Evolutionary conservation across 164 flowering plant genomes (phyloP).

Genomic region (Liquidambar formosana): DNA sequence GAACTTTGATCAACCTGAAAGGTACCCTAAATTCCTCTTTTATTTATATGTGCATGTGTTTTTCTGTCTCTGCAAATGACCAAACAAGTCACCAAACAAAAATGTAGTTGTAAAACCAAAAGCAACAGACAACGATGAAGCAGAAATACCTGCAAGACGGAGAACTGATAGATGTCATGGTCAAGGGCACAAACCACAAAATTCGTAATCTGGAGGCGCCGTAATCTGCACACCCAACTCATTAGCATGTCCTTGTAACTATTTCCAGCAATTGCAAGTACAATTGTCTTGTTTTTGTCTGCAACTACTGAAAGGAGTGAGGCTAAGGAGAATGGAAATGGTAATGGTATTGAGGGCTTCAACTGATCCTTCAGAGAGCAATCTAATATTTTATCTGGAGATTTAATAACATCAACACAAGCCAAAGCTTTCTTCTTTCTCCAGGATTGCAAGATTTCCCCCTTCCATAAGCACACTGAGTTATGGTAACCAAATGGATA

Average conservation of each 20-base stretch:
- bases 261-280: constrained; percentile 82
- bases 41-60: no score
- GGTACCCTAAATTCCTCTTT: no score
- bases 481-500: constrained; percentile 26
- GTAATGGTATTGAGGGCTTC: constrained; percentile 23
- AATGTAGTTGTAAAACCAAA: neutral
- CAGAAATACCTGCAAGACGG: constrained; percentile 69
- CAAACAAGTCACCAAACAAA: neutral
- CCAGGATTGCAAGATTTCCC: constrained; percentile 27
- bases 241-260: constrained; percentile 94
- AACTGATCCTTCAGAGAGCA: constrained; percentile 35
- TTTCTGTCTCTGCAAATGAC: neutral
- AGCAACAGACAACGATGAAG: constrained; percentile 1
- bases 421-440: constrained; percentile 37
- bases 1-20: no score
- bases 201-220: constrained; percentile 57
- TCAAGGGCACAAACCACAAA: constrained; percentile 88
- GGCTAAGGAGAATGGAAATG: constrained; percentile 64
- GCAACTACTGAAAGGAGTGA: constrained; percentile 53
- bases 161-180: constrained; percentile 67
- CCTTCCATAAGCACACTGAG: constrained; percentile 37
- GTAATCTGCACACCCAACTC: constrained; percentile 96
- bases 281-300: constrained; percentile 62
- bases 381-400: constrained; percentile 23
- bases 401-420: constrained; percentile 36